These are phyloP conservation scores for Toxoplasma gondii DNA, from an alignment of 169 alveolate species.

Conservation along the genomic window DNA sequence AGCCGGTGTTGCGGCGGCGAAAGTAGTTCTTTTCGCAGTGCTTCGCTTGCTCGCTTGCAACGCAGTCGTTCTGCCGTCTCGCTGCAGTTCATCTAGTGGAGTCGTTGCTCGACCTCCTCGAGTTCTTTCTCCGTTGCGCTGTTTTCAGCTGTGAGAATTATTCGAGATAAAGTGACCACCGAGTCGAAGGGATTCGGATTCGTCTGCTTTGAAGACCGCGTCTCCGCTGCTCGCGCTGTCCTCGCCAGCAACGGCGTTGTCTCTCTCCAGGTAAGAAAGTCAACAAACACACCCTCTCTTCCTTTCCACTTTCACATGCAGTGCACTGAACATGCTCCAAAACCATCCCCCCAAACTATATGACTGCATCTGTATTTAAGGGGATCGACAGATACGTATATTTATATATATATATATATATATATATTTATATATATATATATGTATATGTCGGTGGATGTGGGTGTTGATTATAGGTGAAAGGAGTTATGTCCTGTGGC, in stretches of 20 bases:
- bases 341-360: too few species aligned
- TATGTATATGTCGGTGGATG: too few species aligned
- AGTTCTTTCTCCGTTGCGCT: too few species aligned
- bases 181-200: neutral
- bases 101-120: too few species aligned
- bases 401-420: neutral
- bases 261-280: neutral
- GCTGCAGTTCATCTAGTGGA: too few species aligned
- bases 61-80: too few species aligned
- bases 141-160: neutral
- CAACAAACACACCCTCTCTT: neutral
- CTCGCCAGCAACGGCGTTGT: constrained; percentile 18
- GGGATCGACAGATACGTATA: neutral
- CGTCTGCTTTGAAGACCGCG: constrained; percentile 18
- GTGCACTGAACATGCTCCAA: neutral
- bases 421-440: neutral
- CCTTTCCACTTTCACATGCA: neutral
- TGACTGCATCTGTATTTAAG: too few species aligned
- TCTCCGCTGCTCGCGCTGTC: neutral
- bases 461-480: too few species aligned
- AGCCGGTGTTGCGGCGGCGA: too few species aligned
- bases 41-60: too few species aligned
- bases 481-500: too few species aligned
- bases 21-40: too few species aligned
- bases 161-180: constrained; percentile 7